These are phyloP conservation scores for Fusarium clavum DNA, from an alignment of 2,329 filamentous ascomycete species.

Conservation along the genomic window DNA sequence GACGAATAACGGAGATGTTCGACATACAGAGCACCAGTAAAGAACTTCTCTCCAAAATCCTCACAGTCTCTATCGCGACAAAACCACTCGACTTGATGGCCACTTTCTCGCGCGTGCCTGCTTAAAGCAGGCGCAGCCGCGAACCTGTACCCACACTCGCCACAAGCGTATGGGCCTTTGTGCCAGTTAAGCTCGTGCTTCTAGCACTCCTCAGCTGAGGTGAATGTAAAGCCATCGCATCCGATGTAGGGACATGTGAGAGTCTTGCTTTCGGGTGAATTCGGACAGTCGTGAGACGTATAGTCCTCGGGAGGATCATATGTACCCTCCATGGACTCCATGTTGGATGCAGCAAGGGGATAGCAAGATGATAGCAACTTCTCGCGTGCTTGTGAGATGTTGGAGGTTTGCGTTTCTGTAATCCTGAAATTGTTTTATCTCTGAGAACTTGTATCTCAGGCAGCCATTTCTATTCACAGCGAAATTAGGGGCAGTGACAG, in stretches of 20 bases:
- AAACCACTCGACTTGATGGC: conserved; percentile 21
- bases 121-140: conserved; percentile 38
- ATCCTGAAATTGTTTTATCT: background rate
- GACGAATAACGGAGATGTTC: conserved; percentile 9
- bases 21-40: conserved; percentile 9
- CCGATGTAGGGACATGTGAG: conserved; percentile 41
- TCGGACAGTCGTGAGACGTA: conserved; percentile 18
- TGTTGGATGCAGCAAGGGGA: background rate
- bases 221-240: conserved; percentile 45
- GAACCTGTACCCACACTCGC: conserved; percentile 36
- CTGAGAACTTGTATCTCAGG: background rate
- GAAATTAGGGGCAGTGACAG: background rate
- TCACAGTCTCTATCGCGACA: conserved; percentile 21
- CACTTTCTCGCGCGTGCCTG: conserved; percentile 30
- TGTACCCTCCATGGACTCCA: background rate
- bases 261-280: conserved; percentile 18
- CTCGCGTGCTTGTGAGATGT: background rate
- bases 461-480: background rate
- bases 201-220: conserved; percentile 35
- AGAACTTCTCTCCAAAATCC: background rate
- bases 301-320: conserved; percentile 26
- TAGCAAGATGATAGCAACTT: background rate
- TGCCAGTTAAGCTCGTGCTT: conserved; percentile 45
- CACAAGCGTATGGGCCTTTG: conserved; percentile 35
- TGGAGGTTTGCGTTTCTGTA: background rate